Evolutionary conservation across 352 stramenopile species (phyloP).

Genomic region (Phytopythium montanum): DNA sequence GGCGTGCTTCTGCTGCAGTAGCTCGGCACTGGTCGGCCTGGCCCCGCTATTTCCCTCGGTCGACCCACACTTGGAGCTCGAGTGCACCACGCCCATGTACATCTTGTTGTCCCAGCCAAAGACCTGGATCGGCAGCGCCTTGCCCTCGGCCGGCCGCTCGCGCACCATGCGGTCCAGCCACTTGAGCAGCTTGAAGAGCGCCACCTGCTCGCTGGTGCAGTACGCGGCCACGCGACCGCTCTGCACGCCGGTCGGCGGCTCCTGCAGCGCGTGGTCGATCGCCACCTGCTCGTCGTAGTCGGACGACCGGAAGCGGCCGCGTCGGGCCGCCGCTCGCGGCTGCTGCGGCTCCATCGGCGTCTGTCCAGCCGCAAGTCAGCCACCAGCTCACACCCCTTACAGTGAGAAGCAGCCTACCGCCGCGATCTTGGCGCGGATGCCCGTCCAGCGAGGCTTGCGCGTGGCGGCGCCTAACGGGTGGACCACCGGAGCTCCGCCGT

Average conservation of each 20-base stretch:
- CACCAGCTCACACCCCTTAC: no score
- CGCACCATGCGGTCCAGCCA: constrained; percentile 41
- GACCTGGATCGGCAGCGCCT: constrained; percentile 6
- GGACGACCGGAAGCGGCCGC: constrained; percentile 15
- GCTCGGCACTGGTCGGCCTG: constrained; percentile 8
- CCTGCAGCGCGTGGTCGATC: constrained; percentile 22
- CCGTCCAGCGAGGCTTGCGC: constrained; percentile 34
- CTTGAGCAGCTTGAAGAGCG: constrained; percentile 70
- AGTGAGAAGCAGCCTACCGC: constrained; percentile 7
- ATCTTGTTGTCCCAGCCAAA: constrained; percentile 57
- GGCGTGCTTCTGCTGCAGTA: constrained; percentile 48
- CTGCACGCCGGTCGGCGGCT: constrained; percentile 28
- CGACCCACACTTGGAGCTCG: constrained; percentile 14
- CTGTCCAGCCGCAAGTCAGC: not conserved
- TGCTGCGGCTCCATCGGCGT: not conserved
- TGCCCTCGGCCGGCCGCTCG: constrained; percentile 10
- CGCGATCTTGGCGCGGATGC: constrained; percentile 27
- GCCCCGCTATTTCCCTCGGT: not conserved
- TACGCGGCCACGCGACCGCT: constrained; percentile 61
- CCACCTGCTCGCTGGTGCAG: constrained; percentile 67
- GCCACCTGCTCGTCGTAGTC: constrained; percentile 45
- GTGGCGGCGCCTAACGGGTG: constrained; percentile 16
- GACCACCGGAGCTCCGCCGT: constrained; percentile 11
- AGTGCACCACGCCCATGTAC: constrained; percentile 72
- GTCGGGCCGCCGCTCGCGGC: constrained; percentile 17